These are phyloP conservation scores for Ramalina peruviana DNA, from an alignment of 495 filamentous ascomycete genomes.

Conservation along the genomic window DNA sequence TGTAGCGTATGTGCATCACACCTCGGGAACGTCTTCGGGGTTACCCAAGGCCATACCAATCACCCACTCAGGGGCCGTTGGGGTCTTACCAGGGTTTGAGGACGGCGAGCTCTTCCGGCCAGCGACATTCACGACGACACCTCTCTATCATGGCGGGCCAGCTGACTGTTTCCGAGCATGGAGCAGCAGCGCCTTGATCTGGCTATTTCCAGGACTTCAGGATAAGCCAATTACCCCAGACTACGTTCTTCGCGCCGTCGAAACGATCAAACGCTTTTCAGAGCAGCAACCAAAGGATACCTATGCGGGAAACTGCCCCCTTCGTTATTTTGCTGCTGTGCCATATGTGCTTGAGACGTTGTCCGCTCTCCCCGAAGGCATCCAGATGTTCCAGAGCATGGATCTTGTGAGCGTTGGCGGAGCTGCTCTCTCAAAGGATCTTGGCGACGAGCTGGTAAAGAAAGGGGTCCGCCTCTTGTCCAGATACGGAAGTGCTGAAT, in stretches of 20 bases:
- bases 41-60: constrained; percentile 40
- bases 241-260: constrained; percentile 30
- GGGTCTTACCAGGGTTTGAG: constrained; percentile 30
- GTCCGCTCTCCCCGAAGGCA: constrained; percentile 20
- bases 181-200: constrained; percentile 35
- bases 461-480: constrained; percentile 37
- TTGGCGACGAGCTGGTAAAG: constrained; percentile 33
- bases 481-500: constrained; percentile 44
- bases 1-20: constrained; percentile 33
- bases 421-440: constrained; percentile 31
- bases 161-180: constrained; percentile 43
- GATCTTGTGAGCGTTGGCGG: constrained; percentile 45
- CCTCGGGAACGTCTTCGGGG: constrained; percentile 40
- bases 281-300: neutral
- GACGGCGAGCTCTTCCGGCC: constrained; percentile 5
- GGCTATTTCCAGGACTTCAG: constrained; percentile 36
- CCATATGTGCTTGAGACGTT: constrained; percentile 42
- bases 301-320: neutral
- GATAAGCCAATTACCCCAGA: constrained; percentile 32
- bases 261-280: neutral
- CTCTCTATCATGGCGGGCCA: constrained; percentile 46
- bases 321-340: constrained; percentile 42
- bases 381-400: constrained; percentile 30
- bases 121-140: constrained; percentile 48
- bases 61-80: constrained; percentile 33